phyloP scores from a whole-genome alignment of 2,329 filamentous ascomycete genomes.

The Scortechinia acanthostroma region DNA sequence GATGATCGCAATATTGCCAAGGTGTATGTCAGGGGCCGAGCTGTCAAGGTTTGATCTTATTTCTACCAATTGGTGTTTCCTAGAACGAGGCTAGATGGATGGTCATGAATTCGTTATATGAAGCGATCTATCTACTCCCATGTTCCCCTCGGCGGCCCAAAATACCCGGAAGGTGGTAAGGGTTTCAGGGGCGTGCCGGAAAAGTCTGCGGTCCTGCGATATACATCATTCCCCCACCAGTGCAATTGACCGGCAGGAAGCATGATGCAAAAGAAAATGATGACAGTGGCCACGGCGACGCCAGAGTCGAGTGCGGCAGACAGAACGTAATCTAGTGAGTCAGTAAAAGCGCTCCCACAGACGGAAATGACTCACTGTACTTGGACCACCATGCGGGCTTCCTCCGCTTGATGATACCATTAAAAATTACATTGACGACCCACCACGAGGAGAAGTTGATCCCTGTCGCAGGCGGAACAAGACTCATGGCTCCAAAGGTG shows the following conservation, averaged over 20 bases:
- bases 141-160: conserved; percentile 2
- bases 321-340: conserved; percentile 21
- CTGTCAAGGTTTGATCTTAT: neutral
- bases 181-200: conserved; percentile 12
- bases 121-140: conserved; percentile 5
- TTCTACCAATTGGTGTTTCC: conserved; percentile 3
- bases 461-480: conserved; percentile 24
- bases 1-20: conserved; percentile 52
- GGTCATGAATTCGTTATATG: conserved; percentile 16
- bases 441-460: conserved; percentile 27
- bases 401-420: conserved; percentile 28
- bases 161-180: conserved; percentile 9
- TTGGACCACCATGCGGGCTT: conserved; percentile 37
- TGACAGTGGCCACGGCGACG: conserved; percentile 27
- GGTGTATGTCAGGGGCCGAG: conserved; percentile 43
- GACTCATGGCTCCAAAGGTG: conserved; percentile 24
- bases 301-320: conserved; percentile 31
- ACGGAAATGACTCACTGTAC: conserved; percentile 19
- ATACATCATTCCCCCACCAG: conserved; percentile 29
- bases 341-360: no score
- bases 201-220: conserved; percentile 27
- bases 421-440: conserved; percentile 34
- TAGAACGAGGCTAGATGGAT: conserved; percentile 7
- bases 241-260: conserved; percentile 24
- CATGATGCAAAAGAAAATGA: conserved; percentile 32